A percentile compares a stretch with the other conserved stretches of the same genome.
These are phyloP conservation scores for Balakata baccata DNA, from an alignment of 345 rosid genomes.

Conservation along the genomic window DNA sequence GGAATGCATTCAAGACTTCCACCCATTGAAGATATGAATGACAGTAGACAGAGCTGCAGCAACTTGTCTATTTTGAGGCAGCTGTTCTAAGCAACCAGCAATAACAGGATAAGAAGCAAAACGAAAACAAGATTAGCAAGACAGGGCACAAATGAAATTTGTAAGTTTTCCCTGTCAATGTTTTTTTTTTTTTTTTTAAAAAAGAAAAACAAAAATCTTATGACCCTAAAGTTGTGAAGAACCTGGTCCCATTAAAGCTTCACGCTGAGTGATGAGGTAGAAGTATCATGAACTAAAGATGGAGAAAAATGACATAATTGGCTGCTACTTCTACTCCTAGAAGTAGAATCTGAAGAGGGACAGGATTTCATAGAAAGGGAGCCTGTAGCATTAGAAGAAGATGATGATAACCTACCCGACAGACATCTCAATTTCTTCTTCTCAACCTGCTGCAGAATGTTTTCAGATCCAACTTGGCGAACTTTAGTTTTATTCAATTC, in stretches of 20 bases:
- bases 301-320: constrained; percentile 41
- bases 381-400: constrained; percentile 39
- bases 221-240: not conserved
- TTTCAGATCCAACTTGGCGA: constrained; percentile 46
- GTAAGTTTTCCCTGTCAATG: constrained; percentile 17
- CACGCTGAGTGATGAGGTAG: constrained; percentile 34
- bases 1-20: not conserved
- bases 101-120: not conserved
- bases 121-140: constrained; percentile 2
- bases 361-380: constrained; percentile 32
- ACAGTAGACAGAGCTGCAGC: constrained; percentile 9
- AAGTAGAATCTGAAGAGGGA: constrained; percentile 23
- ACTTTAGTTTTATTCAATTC: constrained; percentile 71
- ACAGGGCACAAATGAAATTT: constrained; percentile 1
- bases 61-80: constrained; percentile 4
- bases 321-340: constrained; percentile 32
- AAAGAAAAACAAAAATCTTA: not conserved
- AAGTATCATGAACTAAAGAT: constrained; percentile 31
- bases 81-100: not conserved
- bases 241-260: constrained; percentile 22
- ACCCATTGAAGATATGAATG: not conserved
- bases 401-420: constrained; percentile 45
- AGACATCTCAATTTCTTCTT: constrained; percentile 72
- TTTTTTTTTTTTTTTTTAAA: constrained; percentile 6
- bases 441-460: constrained; percentile 39